A percentile compares a stretch with the other conserved stretches of the same genome.
These are phyloP conservation scores for Mycena metata DNA, from an alignment of 768 basidiomycete species.

Conservation along the genomic window DNA sequence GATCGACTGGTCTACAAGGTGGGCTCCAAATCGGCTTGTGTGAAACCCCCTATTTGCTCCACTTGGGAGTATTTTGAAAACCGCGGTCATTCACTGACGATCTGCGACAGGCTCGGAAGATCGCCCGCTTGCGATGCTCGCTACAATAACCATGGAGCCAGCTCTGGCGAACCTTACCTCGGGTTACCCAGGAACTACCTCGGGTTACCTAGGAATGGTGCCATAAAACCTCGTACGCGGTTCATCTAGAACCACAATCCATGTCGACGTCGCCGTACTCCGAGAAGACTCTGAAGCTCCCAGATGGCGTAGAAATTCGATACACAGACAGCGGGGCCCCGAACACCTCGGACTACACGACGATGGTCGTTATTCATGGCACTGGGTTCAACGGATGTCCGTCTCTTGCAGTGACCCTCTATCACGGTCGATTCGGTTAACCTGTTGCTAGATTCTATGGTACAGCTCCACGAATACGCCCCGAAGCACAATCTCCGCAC, in stretches of 20 bases:
- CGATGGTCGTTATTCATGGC: slow-evolving; percentile 52
- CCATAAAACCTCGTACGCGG: too few relatives aligned
- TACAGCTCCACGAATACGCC: slow-evolving; percentile 38
- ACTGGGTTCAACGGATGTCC: slow-evolving; percentile 50
- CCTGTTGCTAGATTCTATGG: slow-evolving; percentile 31
- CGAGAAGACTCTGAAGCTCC: slow-evolving; percentile 34
- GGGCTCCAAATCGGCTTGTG: too few relatives aligned
- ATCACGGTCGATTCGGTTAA: too few relatives aligned
- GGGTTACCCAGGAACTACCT: too few relatives aligned
- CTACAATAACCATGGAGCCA: too few relatives aligned
- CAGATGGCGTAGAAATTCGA: slow-evolving; percentile 45
- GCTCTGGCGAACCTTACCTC: too few relatives aligned
- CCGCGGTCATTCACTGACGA: neutral
- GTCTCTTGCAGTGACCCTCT: slow-evolving; percentile 24
- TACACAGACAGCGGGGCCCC: slow-evolving; percentile 52
- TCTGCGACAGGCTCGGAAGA: too few relatives aligned
- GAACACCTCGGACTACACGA: slow-evolving; percentile 50
- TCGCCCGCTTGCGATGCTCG: too few relatives aligned
- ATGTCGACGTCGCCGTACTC: neutral
- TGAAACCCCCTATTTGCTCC: too few relatives aligned
- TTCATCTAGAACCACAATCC: too few relatives aligned
- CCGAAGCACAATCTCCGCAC: slow-evolving; percentile 44
- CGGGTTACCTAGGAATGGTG: too few relatives aligned
- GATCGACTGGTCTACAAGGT: too few relatives aligned
- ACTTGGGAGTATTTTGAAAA: neutral